Evolutionary conservation across 495 filamentous ascomycete genomes (phyloP).

Genomic region (Pseudevernia furfuracea): DNA sequence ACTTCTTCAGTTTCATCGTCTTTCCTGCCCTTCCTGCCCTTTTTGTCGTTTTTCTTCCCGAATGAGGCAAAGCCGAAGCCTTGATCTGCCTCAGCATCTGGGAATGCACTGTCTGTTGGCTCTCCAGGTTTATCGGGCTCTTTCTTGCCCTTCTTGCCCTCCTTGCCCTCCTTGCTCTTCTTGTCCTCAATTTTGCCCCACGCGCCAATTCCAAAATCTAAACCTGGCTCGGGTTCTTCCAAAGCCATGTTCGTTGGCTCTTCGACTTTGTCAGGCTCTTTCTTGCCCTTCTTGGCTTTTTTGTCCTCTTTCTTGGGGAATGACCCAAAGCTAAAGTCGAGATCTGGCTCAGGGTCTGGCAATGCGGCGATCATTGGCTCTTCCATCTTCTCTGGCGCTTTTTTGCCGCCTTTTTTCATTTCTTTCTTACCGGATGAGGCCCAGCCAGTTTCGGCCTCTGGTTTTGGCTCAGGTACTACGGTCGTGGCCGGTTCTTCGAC

Average conservation of each 20-base stretch:
- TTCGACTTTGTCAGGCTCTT: no score
- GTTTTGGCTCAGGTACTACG: slow-evolving; percentile 18
- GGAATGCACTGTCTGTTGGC: slow-evolving; percentile 16
- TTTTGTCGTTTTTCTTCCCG: slow-evolving; percentile 23
- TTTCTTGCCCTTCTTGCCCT: slow-evolving; percentile 27
- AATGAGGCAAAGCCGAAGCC: slow-evolving; percentile 15
- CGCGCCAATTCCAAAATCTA: slow-evolving; percentile 10
- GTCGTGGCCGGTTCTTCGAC: slow-evolving; percentile 9
- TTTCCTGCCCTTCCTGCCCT: slow-evolving; percentile 31
- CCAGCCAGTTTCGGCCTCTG: slow-evolving; percentile 16
- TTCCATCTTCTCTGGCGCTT: slow-evolving; percentile 23
- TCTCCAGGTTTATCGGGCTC: slow-evolving; percentile 22
- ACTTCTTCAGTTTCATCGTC: slow-evolving; percentile 24
- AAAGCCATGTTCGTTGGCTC: background rate
- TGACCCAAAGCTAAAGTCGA: background rate
- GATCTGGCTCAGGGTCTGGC: slow-evolving; percentile 19
- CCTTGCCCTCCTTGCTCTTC: slow-evolving; percentile 27
- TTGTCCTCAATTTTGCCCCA: slow-evolving; percentile 22
- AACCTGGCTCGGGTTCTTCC: slow-evolving; percentile 4
- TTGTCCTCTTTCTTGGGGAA: no score
- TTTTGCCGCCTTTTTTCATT: slow-evolving; percentile 28
- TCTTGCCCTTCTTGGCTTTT: no score
- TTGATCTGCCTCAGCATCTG: slow-evolving; percentile 5
- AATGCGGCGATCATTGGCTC: slow-evolving; percentile 20
- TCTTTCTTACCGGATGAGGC: slow-evolving; percentile 18